Conservation (phyloP, 805 yeast genomes). For the Sugiyamaella mastotermitis region DNA sequence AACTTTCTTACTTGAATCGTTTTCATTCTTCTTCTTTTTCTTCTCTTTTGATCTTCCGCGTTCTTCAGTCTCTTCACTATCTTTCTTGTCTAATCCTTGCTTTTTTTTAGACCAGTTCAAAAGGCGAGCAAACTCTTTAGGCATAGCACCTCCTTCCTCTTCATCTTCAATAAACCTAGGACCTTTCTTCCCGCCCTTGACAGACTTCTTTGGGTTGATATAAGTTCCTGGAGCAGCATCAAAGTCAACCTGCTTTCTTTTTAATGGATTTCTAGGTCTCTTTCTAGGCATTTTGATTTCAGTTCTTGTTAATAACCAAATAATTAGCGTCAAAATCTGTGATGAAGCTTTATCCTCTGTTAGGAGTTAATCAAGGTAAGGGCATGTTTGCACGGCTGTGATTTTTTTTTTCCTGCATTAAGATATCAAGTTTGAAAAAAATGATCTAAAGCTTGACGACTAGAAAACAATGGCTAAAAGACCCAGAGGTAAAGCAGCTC, state of each 20-base stretch:
- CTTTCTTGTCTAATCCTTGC: not conserved
- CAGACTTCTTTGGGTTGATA: conserved; percentile 10
- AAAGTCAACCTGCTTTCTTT: conserved; percentile 15
- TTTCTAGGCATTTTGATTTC: conserved; percentile 19
- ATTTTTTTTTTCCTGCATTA: too few species aligned
- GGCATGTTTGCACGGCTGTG: too few species aligned
- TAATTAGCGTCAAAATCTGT: too few species aligned
- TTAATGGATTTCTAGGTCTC: conserved; percentile 20
- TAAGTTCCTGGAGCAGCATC: conserved; percentile 18
- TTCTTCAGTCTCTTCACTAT: conserved; percentile 5
- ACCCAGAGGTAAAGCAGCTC: conserved; percentile 19
- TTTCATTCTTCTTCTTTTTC: conserved; percentile 2
- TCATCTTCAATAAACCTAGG: conserved; percentile 6
- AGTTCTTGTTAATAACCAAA: not conserved
- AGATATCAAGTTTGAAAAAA: too few species aligned
- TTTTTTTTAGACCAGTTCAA: conserved; percentile 21
- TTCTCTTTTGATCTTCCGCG: conserved; percentile 2
- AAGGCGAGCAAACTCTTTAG: conserved; percentile 28
- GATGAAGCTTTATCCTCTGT: too few species aligned
- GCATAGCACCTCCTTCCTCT: conserved; percentile 28
- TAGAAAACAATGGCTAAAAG: conserved; percentile 26
- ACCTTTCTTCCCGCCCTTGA: conserved; percentile 12
- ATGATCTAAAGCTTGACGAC: too few species aligned
- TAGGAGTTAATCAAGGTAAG: too few species aligned
- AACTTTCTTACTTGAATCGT: conserved; percentile 1